These are phyloP conservation scores for Phytophthora sp. DNA, from an alignment of 352 stramenopile species.

Conservation along the genomic window DNA sequence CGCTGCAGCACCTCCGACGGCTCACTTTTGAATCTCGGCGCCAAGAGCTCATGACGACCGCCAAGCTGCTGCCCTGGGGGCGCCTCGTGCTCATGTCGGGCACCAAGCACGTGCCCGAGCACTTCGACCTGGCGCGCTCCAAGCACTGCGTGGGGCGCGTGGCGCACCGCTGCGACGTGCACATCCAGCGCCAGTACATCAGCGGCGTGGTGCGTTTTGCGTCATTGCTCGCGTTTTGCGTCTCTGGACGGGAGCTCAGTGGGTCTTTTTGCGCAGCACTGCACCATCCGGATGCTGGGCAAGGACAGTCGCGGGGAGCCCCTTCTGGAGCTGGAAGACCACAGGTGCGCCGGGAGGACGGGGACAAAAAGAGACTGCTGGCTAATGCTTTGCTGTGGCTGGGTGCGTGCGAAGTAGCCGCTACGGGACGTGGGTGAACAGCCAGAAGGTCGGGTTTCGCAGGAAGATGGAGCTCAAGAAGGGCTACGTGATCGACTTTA, in stretches of 20 bases:
- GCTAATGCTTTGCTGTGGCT: not conserved
- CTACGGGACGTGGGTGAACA: slow-evolving; percentile 63
- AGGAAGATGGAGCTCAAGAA: slow-evolving; percentile 32
- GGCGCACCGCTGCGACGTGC: slow-evolving; percentile 38
- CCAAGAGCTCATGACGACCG: not conserved
- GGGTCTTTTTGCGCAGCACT: slow-evolving; percentile 21
- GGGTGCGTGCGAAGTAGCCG: slow-evolving; percentile 33
- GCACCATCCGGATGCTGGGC: slow-evolving; percentile 40
- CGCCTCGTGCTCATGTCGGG: slow-evolving; percentile 60
- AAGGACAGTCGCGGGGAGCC: slow-evolving; percentile 31
- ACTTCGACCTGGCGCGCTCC: slow-evolving; percentile 47
- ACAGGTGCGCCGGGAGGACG: slow-evolving; percentile 42
- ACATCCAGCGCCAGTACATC: slow-evolving; percentile 55
- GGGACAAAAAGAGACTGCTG: not conserved
- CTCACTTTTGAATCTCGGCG: slow-evolving; percentile 13
- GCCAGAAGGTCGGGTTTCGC: slow-evolving; percentile 35
- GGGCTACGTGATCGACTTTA: slow-evolving; percentile 61
- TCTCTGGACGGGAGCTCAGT: too few species aligned
- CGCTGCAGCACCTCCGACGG: too few species aligned
- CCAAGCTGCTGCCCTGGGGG: slow-evolving; percentile 52
- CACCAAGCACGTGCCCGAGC: slow-evolving; percentile 36
- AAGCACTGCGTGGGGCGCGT: slow-evolving; percentile 57
- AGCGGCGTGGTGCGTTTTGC: slow-evolving; percentile 54
- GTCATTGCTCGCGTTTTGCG: not conserved
- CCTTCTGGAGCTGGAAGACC: slow-evolving; percentile 48